Evolutionary conservation across 2,329 filamentous ascomycete genomes (phyloP), one percentile per base, ranked within the genome.

Genomic region (Microsporum ferrugineum): DNA sequence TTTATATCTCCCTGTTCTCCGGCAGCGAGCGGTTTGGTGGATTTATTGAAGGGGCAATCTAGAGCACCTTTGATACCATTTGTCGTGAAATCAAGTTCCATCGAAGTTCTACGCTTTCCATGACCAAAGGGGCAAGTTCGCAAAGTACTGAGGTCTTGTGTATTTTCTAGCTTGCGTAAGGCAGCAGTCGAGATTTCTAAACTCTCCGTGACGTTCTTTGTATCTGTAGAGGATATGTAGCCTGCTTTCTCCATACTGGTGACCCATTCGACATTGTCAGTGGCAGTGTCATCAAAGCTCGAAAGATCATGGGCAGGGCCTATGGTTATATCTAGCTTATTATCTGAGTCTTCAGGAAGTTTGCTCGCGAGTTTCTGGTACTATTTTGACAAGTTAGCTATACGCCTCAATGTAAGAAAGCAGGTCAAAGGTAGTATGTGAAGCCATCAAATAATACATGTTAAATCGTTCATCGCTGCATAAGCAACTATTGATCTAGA

Each of bases 1-100:
- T 76, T 75, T 57, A 73, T 70, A 60, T 75, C 68, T 57, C 75
- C 71, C 43, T 76, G 76, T 47, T 71, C 71, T 73, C 70, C 43
- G 64, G 68, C 63, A 67, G 70, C 67, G 75, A 67, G 69, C 66
- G 74, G 68, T 36, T n/a, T 1, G 34, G 14, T 55, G 67, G 79
- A 73, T 63, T 76, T 78, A 36, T 83, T 86, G 73, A 95, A 96
- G 0, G 91, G 91, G 75, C 91, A 96, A 66, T 84, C 83, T 58
- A 96, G 77, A 65, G 82, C 83, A 67, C 91, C 89, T 68, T 88
- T 89, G 69, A 85, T 89, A 63, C 91, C 91, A 71, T 86, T 80
- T 38, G 91, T 88, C 17, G 91, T 96, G 69, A 96, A 96, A 74
- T 96, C 91, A 75, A 88, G 88, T 76, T 96, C 91, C 70, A 95